Conservation (phyloP, 176 grass and related monocot species). For the Oryza coarctata region DNA sequence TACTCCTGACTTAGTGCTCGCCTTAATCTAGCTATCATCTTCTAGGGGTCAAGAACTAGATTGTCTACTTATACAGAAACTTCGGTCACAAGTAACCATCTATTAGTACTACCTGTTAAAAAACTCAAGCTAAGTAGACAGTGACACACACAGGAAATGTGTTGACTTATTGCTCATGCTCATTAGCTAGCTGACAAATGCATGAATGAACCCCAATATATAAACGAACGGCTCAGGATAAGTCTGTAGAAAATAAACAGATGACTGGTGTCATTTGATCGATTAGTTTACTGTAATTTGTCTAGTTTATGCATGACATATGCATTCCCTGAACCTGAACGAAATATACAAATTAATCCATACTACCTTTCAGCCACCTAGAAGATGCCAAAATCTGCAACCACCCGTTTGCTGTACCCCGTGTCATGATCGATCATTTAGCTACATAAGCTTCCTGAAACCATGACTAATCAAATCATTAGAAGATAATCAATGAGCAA, state of each 20-base stretch:
- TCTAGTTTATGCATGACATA: constrained; percentile 39
- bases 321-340: constrained; percentile 7
- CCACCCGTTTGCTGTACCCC: neutral
- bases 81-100: constrained; percentile 12
- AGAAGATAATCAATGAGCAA: constrained; percentile 4
- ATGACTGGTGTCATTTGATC: neutral
- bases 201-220: neutral
- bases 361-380: constrained; percentile 23
- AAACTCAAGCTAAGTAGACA: neutral
- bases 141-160: neutral
- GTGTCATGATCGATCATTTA: constrained; percentile 17
- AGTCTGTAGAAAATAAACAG: neutral
- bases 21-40: neutral
- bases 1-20: neutral
- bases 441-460: neutral
- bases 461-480: neutral
- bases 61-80: neutral
- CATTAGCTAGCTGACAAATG: constrained; percentile 4
- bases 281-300: constrained; percentile 1
- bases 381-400: constrained; percentile 30
- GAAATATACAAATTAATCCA: constrained; percentile 24
- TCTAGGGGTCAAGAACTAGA: neutral
- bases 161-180: neutral
- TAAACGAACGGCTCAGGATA: constrained; percentile 26
- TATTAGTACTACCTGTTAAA: neutral